Conservation (phyloP, 2,329 filamentous ascomycete genomes). For the Alternaria sp. region DNA sequence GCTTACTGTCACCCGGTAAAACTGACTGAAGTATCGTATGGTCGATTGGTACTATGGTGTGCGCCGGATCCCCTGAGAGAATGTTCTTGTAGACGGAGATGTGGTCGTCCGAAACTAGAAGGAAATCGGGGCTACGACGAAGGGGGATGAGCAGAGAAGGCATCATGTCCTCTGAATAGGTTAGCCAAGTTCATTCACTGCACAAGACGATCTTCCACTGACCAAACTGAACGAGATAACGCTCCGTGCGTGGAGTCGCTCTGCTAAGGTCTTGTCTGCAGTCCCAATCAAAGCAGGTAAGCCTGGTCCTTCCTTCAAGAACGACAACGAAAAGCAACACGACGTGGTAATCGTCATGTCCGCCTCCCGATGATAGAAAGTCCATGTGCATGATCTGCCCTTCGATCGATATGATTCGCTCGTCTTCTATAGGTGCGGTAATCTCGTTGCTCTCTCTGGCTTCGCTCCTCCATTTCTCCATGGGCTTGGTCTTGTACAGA, state of each 20-base stretch:
- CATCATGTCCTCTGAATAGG: slow-evolving; percentile 44
- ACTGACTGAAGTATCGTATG: slow-evolving; percentile 56
- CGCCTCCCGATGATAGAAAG: slow-evolving; percentile 79
- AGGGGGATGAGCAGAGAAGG: slow-evolving; percentile 55
- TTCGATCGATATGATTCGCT: slow-evolving; percentile 58
- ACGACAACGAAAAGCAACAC: slow-evolving; percentile 74
- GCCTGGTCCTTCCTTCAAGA: slow-evolving; percentile 55
- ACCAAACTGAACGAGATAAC: slow-evolving; percentile 41
- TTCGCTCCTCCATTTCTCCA: slow-evolving; percentile 61
- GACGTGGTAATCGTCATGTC: slow-evolving; percentile 70
- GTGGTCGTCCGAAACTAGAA: slow-evolving; percentile 51
- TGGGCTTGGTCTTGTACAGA: slow-evolving; percentile 72
- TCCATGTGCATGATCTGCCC: slow-evolving; percentile 85
- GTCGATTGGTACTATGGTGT: slow-evolving; percentile 26
- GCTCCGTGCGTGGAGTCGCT: slow-evolving; percentile 36
- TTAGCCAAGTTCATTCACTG: slow-evolving; percentile 16
- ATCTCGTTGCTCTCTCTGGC: slow-evolving; percentile 42
- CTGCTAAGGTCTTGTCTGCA: slow-evolving; percentile 53
- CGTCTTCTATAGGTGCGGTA: slow-evolving; percentile 68
- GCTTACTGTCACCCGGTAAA: slow-evolving; percentile 48
- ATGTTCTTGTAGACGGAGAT: slow-evolving; percentile 53
- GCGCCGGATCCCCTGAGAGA: slow-evolving; percentile 51
- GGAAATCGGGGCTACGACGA: slow-evolving; percentile 51
- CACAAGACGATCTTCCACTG: slow-evolving; percentile 11
- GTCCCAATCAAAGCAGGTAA: slow-evolving; percentile 63